Evolutionary conservation across 2,329 filamentous ascomycete species (phyloP), one percentile per base, ranked within the genome.

Genomic region (Emergomyces orientalis): DNA sequence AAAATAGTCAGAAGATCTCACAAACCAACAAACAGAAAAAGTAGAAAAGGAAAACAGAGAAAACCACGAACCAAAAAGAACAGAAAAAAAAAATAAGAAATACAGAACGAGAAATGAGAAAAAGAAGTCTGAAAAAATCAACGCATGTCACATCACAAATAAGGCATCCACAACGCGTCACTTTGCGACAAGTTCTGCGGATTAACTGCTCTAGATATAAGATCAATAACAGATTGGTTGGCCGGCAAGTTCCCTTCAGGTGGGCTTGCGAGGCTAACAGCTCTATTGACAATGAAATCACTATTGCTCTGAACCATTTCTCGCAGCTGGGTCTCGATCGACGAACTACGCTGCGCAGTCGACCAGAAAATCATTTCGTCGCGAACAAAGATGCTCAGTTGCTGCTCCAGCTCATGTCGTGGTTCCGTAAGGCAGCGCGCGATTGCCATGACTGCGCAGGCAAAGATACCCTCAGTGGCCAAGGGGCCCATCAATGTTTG

Each of bases 331-430:
- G 82, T 84, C 64, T 90, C 87, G 51, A 82, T 84, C 69, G 88
- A 80, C 32, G 77, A 74, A 6, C 79, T 75, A 55, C 91, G 85
- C 66, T 86, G 83, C 67, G 86, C 88, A 2, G 89, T 95, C 69
- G 92, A 92, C 94, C 94, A 99, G 78, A 92, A 95, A 67, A 93
- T 92, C 84, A 99, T 95, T 77, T 99, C 94, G 71, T 99, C 94
- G 7, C 94, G 86, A 66, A 99, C 94, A 75, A 97, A 97, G 64
- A 99, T 85, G 63, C 88, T 90, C 59, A 99, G 84, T 64, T 95
- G 91, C 75, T 97, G 92, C 73, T 96, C 94, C n/a, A 99, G 84
- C 75, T 97, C 92, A 70, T 78, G 75, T 19, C 76, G 75, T 32
- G 92, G 90, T 72, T 97, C 92, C 14, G 92, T 95, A 65, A 99